Evolutionary conservation across 148 eudicot species (phyloP), one percentile per base, ranked within the genome.

Genomic region (Chenopodium suecicum): DNA sequence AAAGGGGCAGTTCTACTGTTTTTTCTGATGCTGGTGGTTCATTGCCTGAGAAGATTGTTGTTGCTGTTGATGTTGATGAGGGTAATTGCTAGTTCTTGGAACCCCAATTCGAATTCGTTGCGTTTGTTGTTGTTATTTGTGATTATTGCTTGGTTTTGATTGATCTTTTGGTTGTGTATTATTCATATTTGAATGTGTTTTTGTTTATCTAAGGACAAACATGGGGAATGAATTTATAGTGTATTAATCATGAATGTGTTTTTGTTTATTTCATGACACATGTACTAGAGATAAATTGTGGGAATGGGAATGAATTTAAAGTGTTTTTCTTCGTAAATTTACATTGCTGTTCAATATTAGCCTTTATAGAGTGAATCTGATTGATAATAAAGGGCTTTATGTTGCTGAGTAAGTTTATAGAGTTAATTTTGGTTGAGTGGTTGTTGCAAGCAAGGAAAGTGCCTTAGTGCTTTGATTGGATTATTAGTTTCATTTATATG

Each of bases 31-130:
- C 37, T 71, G 67, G 79, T 29, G 79, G 82, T 31, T 75, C 85
- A 29, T 83, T 80, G 70, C 88, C 82, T 77, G 89, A 87, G 71
- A 89, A 90, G 76, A 23, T 92, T 67, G 87, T 80, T 52, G 91
- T 94, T 78, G 98, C 98, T 77, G 98, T 94, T 85, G 98, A 94
- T 82, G 93, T 94, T 75, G 98, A 94, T 82, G 98, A 94, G 86
- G 98, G 98, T 94, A 89, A 27, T n/a, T 64, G 32, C 23, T 13
- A 7, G 12, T 34, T 46, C 32, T 31, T 7, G 46, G 62, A 56
- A 56, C 4, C 22, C 7, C 1, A 56, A 2, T 31, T 12, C 29
- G 58, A 64, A 11, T 68, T 48, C 2, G 0, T 81, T 58, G n/a
- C 60, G 1, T 79, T 73, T 2, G 8, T 73, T 79, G 52, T 9